Conservation (phyloP, 371 early-diverging fungal species). For the Rhizopus sp. region DNA sequence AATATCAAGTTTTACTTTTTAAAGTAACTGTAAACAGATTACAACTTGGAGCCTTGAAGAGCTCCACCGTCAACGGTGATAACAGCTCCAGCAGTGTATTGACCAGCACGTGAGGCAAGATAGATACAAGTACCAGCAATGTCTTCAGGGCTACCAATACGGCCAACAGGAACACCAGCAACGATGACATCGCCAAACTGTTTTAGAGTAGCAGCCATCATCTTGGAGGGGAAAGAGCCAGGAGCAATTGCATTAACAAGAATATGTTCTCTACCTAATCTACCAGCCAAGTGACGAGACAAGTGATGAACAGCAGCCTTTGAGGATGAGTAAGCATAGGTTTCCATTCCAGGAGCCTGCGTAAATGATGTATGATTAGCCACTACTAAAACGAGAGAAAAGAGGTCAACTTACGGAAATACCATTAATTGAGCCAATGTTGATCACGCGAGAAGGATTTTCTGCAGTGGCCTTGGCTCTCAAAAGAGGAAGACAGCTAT, state of each 20-base stretch:
- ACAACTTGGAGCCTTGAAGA: conserved; percentile 10
- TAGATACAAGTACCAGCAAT: conserved; percentile 84
- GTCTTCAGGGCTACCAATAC: conserved; percentile 84
- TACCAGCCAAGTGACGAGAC: conserved; percentile 68
- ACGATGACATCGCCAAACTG: conserved; percentile 62
- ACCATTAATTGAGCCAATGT: conserved; percentile 79
- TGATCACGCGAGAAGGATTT: conserved; percentile 64
- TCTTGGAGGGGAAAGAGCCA: conserved; percentile 86
- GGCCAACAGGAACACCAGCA: conserved; percentile 63
- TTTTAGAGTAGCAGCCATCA: conserved; percentile 82
- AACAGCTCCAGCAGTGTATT: conserved; percentile 78
- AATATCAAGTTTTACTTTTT: too few species aligned
- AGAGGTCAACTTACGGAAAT: conserved; percentile 40
- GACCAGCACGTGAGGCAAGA: conserved; percentile 70
- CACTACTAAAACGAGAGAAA: too few species aligned
- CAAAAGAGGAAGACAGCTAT: conserved; percentile 73
- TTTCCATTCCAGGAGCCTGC: conserved; percentile 58
- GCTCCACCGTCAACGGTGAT: conserved; percentile 85
- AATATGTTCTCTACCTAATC: conserved; percentile 66
- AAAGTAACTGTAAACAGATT: too few species aligned
- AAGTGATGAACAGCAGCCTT: conserved; percentile 84
- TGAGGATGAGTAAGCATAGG: conserved; percentile 77
- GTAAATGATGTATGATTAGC: background rate
- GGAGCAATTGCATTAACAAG: conserved; percentile 92
- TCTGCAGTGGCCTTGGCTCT: conserved; percentile 61